These are phyloP conservation scores for Chaetomium strumarium DNA, from an alignment of 2,329 filamentous ascomycete species.

Conservation along the genomic window DNA sequence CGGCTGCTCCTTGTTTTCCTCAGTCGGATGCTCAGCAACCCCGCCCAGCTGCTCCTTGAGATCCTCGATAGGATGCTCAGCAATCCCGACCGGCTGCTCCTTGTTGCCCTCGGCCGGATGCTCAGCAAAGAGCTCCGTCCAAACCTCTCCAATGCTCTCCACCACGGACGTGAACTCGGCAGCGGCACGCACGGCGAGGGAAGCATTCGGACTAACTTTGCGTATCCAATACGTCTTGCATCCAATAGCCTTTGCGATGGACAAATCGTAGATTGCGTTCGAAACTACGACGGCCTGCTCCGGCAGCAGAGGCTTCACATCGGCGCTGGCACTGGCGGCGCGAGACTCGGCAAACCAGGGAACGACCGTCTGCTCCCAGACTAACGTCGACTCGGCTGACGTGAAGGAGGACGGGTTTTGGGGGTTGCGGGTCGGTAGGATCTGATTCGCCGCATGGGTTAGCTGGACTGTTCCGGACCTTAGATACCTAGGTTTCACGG, in stretches of 20 bases:
- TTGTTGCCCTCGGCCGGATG: too few relatives aligned
- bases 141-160: background rate
- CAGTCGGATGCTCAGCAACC: background rate
- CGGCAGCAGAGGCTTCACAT: background rate
- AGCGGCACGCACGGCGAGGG: background rate
- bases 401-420: background rate
- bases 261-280: constrained; percentile 2
- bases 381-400: background rate
- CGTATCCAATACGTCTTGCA: constrained; percentile 4
- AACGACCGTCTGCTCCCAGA: background rate
- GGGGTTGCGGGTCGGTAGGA: background rate
- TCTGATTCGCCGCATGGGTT: background rate
- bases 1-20: background rate
- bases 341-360: background rate
- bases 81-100: too few relatives aligned
- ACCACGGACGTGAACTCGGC: background rate
- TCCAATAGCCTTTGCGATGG: background rate
- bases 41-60: background rate
- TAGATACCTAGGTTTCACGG: too few relatives aligned
- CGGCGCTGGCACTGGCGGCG: background rate
- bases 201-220: background rate
- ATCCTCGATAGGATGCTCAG: too few relatives aligned
- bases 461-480: background rate
- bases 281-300: background rate
- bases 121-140: background rate